Evolutionary conservation across 2,329 filamentous ascomycete genomes (phyloP), one percentile per base, ranked within the genome.

Genomic region (Acrodontium crateriforme): DNA sequence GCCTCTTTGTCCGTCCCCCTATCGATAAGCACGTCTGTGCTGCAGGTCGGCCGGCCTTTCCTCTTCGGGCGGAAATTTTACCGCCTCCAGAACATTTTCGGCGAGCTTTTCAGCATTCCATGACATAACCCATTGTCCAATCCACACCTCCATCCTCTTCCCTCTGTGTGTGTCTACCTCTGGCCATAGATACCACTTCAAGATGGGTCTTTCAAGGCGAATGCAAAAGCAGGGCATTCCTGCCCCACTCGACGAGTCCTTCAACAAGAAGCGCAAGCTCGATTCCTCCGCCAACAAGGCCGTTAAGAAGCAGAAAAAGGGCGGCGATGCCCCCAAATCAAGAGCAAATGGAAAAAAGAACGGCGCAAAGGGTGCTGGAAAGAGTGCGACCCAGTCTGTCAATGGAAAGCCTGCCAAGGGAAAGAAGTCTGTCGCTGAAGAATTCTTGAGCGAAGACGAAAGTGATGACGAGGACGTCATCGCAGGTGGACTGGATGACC

Each of bases 191-290:
- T n/a, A n/a, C n/a, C n/a, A n/a, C n/a, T n/a, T n/a, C 3, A 73
- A 54, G 49, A 93, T 93, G 85, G 85, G 83, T 64, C 71, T 74
- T 37, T 81, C 84, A 55, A 79, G 84, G 54, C 82, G 85, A 47
- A 91, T 94, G 77, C 81, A 85, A 57, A 94, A 94, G 62, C 89
- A 95, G 69, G 87, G 84, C 31, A 67, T 78, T 40, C 89, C 89
- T 29, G 71, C 78, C 48, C 68, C 78, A 40, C 69, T 94, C 41
- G 82, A 93, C 42, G 62, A 53, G 41, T 48, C 79, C 48, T 75
- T 78, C 46, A 74, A 75, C 27, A 83, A 76, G 50, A 94, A 95
- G 70, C 73, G 85, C 53, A 95, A 95, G 65, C 73, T 73, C 35
- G 75, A 74, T 29, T 60, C 47, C 14, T 40, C 67, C 31, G 54